A percentile compares a stretch with the other conserved stretches of the same genome.
Evolutionary conservation across 768 basidiomycete genomes (phyloP).

Genomic region (Trametes cinnabarina): DNA sequence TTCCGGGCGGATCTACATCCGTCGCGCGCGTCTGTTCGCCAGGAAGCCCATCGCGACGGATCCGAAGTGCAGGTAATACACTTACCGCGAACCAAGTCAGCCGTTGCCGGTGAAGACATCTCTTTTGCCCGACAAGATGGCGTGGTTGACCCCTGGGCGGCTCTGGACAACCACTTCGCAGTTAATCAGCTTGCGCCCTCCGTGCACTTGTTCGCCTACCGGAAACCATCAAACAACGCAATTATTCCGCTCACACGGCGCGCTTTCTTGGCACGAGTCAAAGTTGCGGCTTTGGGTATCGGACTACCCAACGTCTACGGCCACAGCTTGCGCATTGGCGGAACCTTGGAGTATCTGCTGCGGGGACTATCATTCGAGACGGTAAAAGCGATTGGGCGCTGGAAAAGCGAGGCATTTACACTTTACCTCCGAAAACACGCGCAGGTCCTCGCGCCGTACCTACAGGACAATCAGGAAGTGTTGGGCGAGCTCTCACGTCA

Average conservation of each 20-base stretch:
- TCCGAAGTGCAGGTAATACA: constrained; percentile 27
- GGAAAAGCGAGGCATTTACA: constrained; percentile 36
- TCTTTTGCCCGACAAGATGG: neutral
- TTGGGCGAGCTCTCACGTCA: neutral
- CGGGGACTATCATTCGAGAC: constrained; percentile 37
- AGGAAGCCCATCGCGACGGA: constrained; percentile 20
- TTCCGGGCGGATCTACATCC: no score
- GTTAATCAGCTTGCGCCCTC: constrained; percentile 25
- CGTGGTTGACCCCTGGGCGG: no score
- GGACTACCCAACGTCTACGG: constrained; percentile 23
- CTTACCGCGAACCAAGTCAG: constrained; percentile 32
- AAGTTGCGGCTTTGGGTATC: neutral
- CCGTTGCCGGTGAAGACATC: constrained; percentile 30
- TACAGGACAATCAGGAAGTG: constrained; percentile 18
- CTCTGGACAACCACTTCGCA: constrained; percentile 22
- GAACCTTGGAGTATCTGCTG: constrained; percentile 38
- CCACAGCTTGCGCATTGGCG: constrained; percentile 32
- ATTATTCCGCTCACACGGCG: constrained; percentile 28
- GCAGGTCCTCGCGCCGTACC: constrained; percentile 31
- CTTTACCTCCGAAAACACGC: constrained; percentile 30
- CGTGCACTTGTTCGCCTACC: constrained; percentile 13
- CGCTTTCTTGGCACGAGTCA: constrained; percentile 17
- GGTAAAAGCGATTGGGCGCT: constrained; percentile 36
- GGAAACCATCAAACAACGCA: constrained; percentile 20
- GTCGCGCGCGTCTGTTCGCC: no score